Percentiles rank a stretch among this genome's conserved stretches.
Conservation (phyloP, 345 rosid genomes). For the Eucalyptus marginata region DNA sequence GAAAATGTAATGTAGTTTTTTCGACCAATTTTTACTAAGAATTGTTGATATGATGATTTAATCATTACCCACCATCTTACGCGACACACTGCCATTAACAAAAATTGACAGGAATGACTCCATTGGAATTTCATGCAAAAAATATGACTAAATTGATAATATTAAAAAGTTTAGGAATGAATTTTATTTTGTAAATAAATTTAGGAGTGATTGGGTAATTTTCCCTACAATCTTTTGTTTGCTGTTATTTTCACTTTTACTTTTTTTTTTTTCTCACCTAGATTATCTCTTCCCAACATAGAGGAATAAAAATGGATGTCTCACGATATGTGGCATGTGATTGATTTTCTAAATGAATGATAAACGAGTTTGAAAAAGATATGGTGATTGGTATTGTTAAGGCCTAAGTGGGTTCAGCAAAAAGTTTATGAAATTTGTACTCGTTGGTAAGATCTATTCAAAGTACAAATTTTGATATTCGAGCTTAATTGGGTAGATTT, state of each 20-base stretch:
- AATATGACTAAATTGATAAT: too few relatives aligned
- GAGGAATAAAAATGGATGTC: neutral
- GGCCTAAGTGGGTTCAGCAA: neutral
- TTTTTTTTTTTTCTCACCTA: neutral
- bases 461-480: neutral
- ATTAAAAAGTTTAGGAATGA: too few relatives aligned
- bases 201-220: too few relatives aligned
- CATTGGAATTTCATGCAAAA: too few relatives aligned
- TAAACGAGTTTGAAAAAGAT: neutral
- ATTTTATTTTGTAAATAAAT: too few relatives aligned
- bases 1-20: too few relatives aligned
- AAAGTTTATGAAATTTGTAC: neutral
- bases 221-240: too few relatives aligned
- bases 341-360: neutral
- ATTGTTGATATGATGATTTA: too few relatives aligned
- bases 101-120: too few relatives aligned
- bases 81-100: rapidly evolving
- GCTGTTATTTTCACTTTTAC: too few relatives aligned
- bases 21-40: too few relatives aligned
- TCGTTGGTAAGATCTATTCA: neutral
- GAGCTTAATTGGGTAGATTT: neutral
- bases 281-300: neutral
- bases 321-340: neutral
- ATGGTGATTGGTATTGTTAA: neutral
- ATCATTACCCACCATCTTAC: too few relatives aligned